These are phyloP conservation scores for Daldinia childiae DNA, from an alignment of 495 filamentous ascomycete species.

Conservation along the genomic window DNA sequence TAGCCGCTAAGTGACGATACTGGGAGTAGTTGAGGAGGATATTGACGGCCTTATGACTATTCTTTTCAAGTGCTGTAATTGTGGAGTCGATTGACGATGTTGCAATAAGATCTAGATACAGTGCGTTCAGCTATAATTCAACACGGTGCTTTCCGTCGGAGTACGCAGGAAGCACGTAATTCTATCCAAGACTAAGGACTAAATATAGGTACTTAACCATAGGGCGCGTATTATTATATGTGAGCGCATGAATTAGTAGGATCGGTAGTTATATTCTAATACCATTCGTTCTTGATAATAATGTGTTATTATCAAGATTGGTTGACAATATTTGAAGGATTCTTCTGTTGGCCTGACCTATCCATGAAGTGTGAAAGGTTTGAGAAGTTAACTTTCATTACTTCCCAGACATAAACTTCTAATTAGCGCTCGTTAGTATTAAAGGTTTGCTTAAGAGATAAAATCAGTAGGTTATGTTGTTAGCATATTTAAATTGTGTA, in stretches of 20 bases:
- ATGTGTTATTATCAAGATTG: too few species aligned
- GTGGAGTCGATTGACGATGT: constrained; percentile 26
- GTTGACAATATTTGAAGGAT: too few species aligned
- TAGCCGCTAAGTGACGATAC: not conserved
- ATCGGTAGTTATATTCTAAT: not conserved
- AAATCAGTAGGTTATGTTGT: too few species aligned
- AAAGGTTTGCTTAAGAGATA: too few species aligned
- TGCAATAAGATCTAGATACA: constrained; percentile 19
- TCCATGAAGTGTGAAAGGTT: too few species aligned
- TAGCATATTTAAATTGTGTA: too few species aligned
- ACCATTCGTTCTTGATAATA: too few species aligned
- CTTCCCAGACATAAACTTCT: too few species aligned
- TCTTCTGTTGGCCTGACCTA: too few species aligned
- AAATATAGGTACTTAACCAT: not conserved
- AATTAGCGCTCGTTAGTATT: too few species aligned
- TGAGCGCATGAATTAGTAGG: not conserved
- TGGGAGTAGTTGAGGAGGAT: not conserved
- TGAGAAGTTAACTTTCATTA: too few species aligned
- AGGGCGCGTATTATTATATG: not conserved
- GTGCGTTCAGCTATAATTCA: not conserved
- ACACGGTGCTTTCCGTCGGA: constrained; percentile 33
- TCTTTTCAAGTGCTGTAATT: constrained; percentile 13
- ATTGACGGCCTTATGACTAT: constrained; percentile 14
- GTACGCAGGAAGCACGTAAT: constrained; percentile 21
- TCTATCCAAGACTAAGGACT: not conserved